Evolutionary conservation across 106 monocot species (phyloP).

Genomic region (Vanilla planifolia): DNA sequence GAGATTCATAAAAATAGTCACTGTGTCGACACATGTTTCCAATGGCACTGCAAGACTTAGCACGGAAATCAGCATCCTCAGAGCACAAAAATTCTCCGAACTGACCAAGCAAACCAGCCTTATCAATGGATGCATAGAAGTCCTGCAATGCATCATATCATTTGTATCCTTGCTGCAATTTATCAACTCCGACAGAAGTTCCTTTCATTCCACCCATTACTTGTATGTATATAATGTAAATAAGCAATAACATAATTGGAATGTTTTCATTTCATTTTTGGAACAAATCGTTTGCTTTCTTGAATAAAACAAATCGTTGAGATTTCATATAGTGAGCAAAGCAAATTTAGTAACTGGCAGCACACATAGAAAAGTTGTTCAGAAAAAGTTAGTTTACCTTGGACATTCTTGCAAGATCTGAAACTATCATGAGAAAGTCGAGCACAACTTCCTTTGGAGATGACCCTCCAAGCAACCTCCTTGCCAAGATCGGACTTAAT

Average conservation of each 20-base stretch:
- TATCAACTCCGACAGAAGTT: not conserved
- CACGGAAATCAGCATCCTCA: constrained; percentile 77
- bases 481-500: constrained; percentile 47
- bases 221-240: too few species aligned
- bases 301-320: too few species aligned
- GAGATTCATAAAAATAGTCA: constrained; percentile 73
- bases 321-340: too few species aligned
- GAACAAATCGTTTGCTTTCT: too few species aligned
- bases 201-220: not conserved
- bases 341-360: too few species aligned
- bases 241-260: too few species aligned
- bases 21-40: constrained; percentile 98
- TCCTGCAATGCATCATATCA: constrained; percentile 40
- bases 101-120: constrained; percentile 57
- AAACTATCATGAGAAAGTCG: constrained; percentile 92
- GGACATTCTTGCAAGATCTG: constrained; percentile 97
- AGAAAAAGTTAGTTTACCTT: constrained; percentile 39
- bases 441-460: constrained; percentile 61
- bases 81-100: constrained; percentile 51
- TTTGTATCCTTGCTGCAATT: not conserved
- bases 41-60: constrained; percentile 91
- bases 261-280: too few species aligned
- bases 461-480: constrained; percentile 36
- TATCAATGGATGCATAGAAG: constrained; percentile 79
- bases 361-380: not conserved